Evolutionary conservation across 1,284 basidiomycete genomes (phyloP), one percentile per base, ranked within the genome.

Genomic region (Ceratobasidium sp.): DNA sequence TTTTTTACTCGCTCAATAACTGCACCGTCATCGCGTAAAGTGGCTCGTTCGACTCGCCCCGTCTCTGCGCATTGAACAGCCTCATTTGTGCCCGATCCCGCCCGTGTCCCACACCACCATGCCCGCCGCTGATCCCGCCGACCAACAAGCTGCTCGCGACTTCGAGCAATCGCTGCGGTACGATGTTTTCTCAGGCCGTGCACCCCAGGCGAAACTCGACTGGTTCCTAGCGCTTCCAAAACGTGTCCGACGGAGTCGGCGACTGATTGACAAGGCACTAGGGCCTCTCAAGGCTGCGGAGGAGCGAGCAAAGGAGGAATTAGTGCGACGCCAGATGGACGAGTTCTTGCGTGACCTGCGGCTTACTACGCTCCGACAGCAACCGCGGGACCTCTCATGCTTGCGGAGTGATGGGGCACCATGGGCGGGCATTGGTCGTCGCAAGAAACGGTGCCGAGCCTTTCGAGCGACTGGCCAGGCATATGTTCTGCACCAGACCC

Each of bases 211-310:
- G 10, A 6, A 44, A 18, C 41, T 65, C 12, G 38, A n/a, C 5
- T 65, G 62, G 41, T 65, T 65, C 62, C 4, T 48, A 7, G 62
- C 35, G 62, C 62, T 65, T 1, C 62, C 38, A 6, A 65, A 65
- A 18, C 62, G 62, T 4, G 41, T 65, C 1, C 38, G 62, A n/a
- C 62, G 62, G 3, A 65, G 62, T 38, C 38, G 35, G 35, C 30
- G 38, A 48, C 44, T 65, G 18, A 46, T 65, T 46, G 38, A 6
- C 38, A 38, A 65, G 20, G 18, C 62, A 6, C 7, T n/a, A 5
- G 41, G 6, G 20, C 20, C 18, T 3, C 18, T 20, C 38, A n/a
- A 65, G 38, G 35, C 30, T 6, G 20, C 16, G 7, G 14, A 12
- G 33, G 62, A 1, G 23, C 38, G n/a, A 33, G 35, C 5, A 10